Evolutionary conservation across 2,329 filamentous ascomycete genomes (phyloP).

Genomic region (Pseudocercospora fuligena): DNA sequence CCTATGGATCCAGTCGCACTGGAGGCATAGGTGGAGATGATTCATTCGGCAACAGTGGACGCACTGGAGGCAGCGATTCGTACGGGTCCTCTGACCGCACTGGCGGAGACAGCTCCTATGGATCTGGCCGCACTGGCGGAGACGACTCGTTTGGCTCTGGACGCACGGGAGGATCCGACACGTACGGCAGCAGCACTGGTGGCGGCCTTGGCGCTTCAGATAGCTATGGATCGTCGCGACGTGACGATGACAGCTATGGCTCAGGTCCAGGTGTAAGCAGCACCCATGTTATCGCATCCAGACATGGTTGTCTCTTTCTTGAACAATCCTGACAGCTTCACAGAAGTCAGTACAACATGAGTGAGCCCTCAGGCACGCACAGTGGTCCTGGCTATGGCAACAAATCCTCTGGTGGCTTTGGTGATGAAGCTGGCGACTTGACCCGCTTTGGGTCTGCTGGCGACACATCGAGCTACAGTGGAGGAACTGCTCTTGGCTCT

Average conservation of each 20-base stretch:
- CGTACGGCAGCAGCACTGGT: slow-evolving; percentile 14
- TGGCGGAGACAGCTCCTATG: not conserved
- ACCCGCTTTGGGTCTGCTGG: slow-evolving; percentile 4
- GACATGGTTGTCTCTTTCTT: not conserved
- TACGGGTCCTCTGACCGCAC: slow-evolving; percentile 9
- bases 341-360: slow-evolving; percentile 9
- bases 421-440: slow-evolving; percentile 13
- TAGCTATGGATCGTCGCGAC: slow-evolving; percentile 6
- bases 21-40: slow-evolving; percentile 11
- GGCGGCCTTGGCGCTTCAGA: not conserved
- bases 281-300: not conserved
- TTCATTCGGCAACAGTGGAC: slow-evolving; percentile 4
- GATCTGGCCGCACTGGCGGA: not conserved
- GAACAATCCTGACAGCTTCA: slow-evolving; percentile 5
- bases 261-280: slow-evolving; percentile 8
- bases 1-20: slow-evolving; percentile 13
- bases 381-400: slow-evolving; percentile 10
- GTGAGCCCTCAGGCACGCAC: slow-evolving; percentile 8
- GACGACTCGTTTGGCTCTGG: slow-evolving; percentile 14
- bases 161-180: slow-evolving; percentile 7
- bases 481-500: slow-evolving; percentile 19
- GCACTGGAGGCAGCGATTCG: slow-evolving; percentile 15
- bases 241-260: slow-evolving; percentile 24
- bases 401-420: slow-evolving; percentile 12
- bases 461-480: slow-evolving; percentile 12